These are phyloP conservation scores for Pichia exigua DNA, from an alignment of 805 yeast species.

Conservation along the genomic window DNA sequence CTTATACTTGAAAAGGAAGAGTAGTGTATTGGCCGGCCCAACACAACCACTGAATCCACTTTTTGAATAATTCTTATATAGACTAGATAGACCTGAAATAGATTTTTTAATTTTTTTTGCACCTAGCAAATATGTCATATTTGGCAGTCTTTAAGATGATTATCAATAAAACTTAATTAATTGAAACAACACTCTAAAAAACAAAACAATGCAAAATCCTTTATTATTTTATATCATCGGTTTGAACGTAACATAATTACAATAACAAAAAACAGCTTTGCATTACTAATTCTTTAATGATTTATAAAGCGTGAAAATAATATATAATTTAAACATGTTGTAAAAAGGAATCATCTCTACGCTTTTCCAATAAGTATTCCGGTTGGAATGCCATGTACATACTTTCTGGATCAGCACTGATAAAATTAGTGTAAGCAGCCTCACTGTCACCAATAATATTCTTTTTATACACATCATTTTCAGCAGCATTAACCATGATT, in stretches of 20 bases:
- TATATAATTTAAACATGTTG: background rate
- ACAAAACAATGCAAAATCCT: too few relatives aligned
- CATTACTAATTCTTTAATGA: too few relatives aligned
- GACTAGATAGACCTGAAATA: background rate
- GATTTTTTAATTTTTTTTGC: too few relatives aligned
- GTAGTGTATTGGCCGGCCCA: constrained; percentile 17
- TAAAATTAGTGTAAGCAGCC: constrained; percentile 57
- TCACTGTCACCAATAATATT: constrained; percentile 46
- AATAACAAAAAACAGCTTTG: too few relatives aligned
- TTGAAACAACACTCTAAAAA: too few relatives aligned
- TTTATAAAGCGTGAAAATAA: background rate
- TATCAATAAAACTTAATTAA: too few relatives aligned
- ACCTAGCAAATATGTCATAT: too few relatives aligned
- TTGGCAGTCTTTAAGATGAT: too few relatives aligned
- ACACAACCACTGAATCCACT: constrained; percentile 16
- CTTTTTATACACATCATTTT: constrained; percentile 33
- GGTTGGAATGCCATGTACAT: constrained; percentile 70
- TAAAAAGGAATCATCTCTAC: constrained; percentile 4
- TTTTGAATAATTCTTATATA: background rate
- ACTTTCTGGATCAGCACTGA: constrained; percentile 58
- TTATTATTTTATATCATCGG: too few relatives aligned
- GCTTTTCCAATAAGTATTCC: constrained; percentile 45
- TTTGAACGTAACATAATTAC: too few relatives aligned
- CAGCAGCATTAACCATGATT: constrained; percentile 49
- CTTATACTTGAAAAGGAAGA: constrained; percentile 21